A percentile compares a stretch with the other conserved stretches of the same genome.
Conservation (phyloP, 1,139 yeast genomes). For the Sugiyamaella pinicola region DNA sequence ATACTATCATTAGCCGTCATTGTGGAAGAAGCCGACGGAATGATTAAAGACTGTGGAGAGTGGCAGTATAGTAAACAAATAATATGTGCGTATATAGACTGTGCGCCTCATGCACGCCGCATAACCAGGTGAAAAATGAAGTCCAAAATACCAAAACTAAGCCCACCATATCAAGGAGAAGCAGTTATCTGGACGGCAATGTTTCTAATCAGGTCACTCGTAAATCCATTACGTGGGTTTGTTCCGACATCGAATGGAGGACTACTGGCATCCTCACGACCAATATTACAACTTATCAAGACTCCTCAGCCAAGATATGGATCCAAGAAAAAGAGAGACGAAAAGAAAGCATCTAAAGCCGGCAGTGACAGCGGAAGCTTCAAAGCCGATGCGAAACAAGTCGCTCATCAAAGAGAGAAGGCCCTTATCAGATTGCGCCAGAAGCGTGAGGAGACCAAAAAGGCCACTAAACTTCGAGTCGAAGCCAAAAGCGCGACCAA, state of each 20-base stretch:
- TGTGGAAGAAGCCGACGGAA: neutral
- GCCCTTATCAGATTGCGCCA: slow-evolving; percentile 34
- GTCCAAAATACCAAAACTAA: too few relatives aligned
- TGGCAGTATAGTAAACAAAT: neutral
- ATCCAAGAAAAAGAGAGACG: slow-evolving; percentile 31
- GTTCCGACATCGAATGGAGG: neutral
- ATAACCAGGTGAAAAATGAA: too few relatives aligned
- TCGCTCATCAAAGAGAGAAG: slow-evolving; percentile 40
- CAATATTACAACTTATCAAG: slow-evolving; percentile 3
- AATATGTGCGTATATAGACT: too few relatives aligned
- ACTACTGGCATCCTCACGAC: neutral
- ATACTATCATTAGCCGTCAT: neutral
- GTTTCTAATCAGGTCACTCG: slow-evolving; percentile 5
- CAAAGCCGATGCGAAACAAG: slow-evolving; percentile 40
- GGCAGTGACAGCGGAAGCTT: slow-evolving; percentile 31
- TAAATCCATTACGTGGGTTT: slow-evolving; percentile 3
- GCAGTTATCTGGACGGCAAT: too few relatives aligned
- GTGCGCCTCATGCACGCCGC: too few relatives aligned
- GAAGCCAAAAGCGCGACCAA: slow-evolving; percentile 32
- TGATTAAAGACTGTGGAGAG: too few relatives aligned
- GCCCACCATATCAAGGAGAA: too few relatives aligned
- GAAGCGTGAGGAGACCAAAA: slow-evolving; percentile 32
- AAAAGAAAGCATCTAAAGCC: slow-evolving; percentile 21
- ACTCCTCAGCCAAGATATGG: slow-evolving; percentile 26
- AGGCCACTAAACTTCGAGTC: slow-evolving; percentile 30